Evolutionary conservation across 192 early-diverging fungal species (phyloP).

Genomic region (Coemansia sp.): DNA sequence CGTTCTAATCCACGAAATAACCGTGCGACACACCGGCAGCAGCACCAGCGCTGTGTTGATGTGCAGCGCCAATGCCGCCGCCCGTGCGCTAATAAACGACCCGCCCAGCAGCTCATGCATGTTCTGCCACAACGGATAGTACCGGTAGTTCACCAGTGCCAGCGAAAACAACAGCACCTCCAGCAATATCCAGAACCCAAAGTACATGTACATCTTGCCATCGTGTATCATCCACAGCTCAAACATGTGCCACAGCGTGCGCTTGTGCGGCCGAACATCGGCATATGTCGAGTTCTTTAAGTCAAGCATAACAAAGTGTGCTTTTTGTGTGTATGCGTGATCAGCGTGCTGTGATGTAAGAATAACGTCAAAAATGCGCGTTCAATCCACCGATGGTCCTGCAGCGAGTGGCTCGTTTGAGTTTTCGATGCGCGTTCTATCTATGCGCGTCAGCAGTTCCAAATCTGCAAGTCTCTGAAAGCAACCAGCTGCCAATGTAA

Average conservation of each 20-base stretch:
- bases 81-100: slow-evolving; percentile 60
- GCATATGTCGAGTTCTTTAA: slow-evolving; percentile 41
- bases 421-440: background rate
- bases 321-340: background rate
- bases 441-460: background rate
- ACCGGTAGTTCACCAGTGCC: slow-evolving; percentile 63
- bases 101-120: slow-evolving; percentile 55
- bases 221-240: slow-evolving; percentile 55
- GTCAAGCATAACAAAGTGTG: slow-evolving; percentile 31
- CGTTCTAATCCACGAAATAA: slow-evolving; percentile 71
- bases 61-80: slow-evolving; percentile 69
- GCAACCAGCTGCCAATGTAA: no score
- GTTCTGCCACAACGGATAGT: slow-evolving; percentile 56
- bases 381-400: background rate
- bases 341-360: background rate
- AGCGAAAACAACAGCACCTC: slow-evolving; percentile 60
- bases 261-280: slow-evolving; percentile 34
- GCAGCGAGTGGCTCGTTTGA: background rate
- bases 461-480: background rate
- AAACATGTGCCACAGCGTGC: slow-evolving; percentile 44
- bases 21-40: slow-evolving; percentile 78
- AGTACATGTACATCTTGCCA: slow-evolving; percentile 54
- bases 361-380: background rate
- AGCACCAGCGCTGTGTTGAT: slow-evolving; percentile 75
- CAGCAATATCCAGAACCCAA: slow-evolving; percentile 62